A percentile compares a stretch with the other conserved stretches of the same genome.
Evolutionary conservation across 495 filamentous ascomycete genomes (phyloP).

Genomic region (Neurospora hispaniola): DNA sequence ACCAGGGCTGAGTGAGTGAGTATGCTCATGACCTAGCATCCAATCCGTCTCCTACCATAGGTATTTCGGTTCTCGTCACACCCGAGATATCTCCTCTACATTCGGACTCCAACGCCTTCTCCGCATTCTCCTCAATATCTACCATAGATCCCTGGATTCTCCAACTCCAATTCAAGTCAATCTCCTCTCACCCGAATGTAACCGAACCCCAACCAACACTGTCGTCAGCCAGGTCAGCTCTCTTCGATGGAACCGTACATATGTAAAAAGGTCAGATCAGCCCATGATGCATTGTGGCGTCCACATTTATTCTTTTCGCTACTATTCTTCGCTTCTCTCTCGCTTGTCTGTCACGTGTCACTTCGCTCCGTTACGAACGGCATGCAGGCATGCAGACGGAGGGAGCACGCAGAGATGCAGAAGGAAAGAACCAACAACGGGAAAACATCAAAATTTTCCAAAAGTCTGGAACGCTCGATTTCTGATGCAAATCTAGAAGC

Average conservation of each 20-base stretch:
- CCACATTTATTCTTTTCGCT: background rate
- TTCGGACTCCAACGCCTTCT: too few species aligned
- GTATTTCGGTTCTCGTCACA: too few species aligned
- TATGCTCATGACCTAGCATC: too few species aligned
- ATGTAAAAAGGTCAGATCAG: background rate
- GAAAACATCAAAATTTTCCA: too few species aligned
- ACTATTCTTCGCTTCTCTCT: background rate
- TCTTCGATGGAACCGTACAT: background rate
- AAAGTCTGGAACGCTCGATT: background rate
- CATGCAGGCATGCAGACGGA: background rate
- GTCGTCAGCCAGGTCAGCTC: background rate
- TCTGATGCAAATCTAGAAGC: too few species aligned
- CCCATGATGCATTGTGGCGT: background rate
- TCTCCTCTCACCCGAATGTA: background rate
- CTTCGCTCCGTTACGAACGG: background rate
- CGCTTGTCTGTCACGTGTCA: background rate
- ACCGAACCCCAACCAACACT: background rate
- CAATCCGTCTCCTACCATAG: too few species aligned
- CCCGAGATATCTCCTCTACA: too few species aligned
- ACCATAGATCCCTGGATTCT: too few species aligned
- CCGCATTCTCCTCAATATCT: too few species aligned
- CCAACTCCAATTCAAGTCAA: too few species aligned
- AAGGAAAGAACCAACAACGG: background rate
- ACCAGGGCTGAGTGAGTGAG: too few species aligned
- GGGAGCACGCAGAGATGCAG: background rate